Percentiles rank a stretch among this genome's conserved stretches.
These are phyloP conservation scores for Piper betle DNA, from an alignment of 164 flowering plant genomes.

Conservation along the genomic window DNA sequence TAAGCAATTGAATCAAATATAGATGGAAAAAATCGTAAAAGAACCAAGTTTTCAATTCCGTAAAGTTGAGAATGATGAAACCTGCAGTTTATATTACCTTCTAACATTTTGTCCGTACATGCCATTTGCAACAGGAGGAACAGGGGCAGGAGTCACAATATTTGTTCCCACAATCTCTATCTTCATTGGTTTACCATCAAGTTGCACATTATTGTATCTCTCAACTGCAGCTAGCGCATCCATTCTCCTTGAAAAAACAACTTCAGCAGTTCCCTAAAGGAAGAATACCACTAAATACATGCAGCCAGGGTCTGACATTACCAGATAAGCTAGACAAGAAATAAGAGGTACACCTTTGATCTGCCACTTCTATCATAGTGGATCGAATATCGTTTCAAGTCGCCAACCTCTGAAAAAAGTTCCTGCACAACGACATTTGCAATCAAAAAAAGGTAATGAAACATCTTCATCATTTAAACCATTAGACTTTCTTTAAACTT, in stretches of 20 bases:
- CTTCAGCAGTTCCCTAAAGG: slow-evolving; percentile 81
- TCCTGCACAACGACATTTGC: slow-evolving; percentile 31
- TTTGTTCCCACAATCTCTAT: slow-evolving; percentile 90
- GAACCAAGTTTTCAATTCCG: too few species aligned
- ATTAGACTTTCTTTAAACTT: neutral
- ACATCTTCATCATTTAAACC: neutral
- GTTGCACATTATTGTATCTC: slow-evolving; percentile 92
- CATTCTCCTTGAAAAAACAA: slow-evolving; percentile 49
- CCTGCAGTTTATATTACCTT: too few species aligned
- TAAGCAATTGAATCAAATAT: too few species aligned
- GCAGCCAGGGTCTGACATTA: neutral
- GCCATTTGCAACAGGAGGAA: slow-evolving; percentile 26
- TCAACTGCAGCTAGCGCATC: slow-evolving; percentile 82
- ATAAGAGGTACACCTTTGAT: slow-evolving; percentile 62
- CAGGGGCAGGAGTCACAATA: slow-evolving; percentile 34
- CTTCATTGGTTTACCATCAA: slow-evolving; percentile 99
- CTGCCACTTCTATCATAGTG: slow-evolving; percentile 96
- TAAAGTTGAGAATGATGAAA: too few species aligned
- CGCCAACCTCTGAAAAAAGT: slow-evolving; percentile 89
- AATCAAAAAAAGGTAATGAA: neutral
- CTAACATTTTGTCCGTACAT: slow-evolving; percentile 24
- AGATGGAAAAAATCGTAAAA: too few species aligned
- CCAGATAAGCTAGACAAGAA: slow-evolving; percentile 1
- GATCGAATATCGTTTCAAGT: slow-evolving; percentile 56
- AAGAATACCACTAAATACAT: slow-evolving; percentile 12